Base-by-base conservation (phyloP, 768 basidiomycete genomes). In the Mycena belliarum region DNA sequence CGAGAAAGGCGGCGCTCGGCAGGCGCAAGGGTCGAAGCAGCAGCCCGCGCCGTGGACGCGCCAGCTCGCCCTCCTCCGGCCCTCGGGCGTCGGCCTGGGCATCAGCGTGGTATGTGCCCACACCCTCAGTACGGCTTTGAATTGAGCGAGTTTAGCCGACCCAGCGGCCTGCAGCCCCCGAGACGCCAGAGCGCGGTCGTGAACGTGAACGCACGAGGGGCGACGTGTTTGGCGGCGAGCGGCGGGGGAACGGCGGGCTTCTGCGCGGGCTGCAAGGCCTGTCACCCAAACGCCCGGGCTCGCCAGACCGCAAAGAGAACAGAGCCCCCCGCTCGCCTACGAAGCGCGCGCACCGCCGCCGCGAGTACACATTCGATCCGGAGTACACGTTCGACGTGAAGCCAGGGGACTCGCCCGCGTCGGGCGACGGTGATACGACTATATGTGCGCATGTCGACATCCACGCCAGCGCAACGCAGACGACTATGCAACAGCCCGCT, bases 251-350 rank as follows among this genome's bases (percentile, higher is more conserved):
- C 12, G 26, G 33, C 23, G 25, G 29, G 23, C 53, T 56, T 15
- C 25, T 63, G 33, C 53, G 57, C 29, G 49, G 49, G 15, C 53
- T 63, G 25, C 61, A 63, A 38, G 61, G 61, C 8, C 26, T 23
- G 28, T 62, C 61, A 11, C 61, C 61, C 8, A 48, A 37, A 20
- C 61, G 61, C 26, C 42, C 37, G 21, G 33, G 23, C 50, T 55
- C 61, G 6, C 57, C 57, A n/a, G 57, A 63, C 33, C 49, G 54
- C 46, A 63, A 63, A 23, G 61, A 63, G 37, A 63, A 63, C 50
- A 51, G 54, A 40, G 11, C n/a, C 4, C 53, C 61, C 12, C 26
- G 18, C 7, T 38, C 49, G 5, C 56, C 61, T 12, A 51, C 49
- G 20, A 63, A 42, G 47, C 61, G 53, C 33, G 49, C 25, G 18